These are phyloP conservation scores for Aristolochia californica DNA, from an alignment of 164 flowering plant genomes.

Conservation along the genomic window DNA sequence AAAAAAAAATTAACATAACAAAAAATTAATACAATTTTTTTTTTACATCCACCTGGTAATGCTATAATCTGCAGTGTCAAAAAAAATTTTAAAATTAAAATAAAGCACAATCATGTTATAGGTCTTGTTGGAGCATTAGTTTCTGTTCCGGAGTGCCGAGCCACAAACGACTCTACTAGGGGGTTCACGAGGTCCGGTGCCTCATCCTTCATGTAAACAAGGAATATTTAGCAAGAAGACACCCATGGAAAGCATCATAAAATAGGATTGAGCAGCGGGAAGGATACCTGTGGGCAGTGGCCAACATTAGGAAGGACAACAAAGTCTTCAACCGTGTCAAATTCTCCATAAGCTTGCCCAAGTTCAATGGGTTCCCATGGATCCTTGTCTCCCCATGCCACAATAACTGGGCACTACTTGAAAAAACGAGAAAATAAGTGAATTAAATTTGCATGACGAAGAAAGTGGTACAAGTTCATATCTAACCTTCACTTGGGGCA, in stretches of 20 bases:
- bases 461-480: not conserved
- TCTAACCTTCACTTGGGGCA: conserved; percentile 73
- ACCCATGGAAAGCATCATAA: not conserved
- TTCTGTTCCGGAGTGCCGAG: conserved; percentile 35
- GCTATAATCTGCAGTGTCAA: no score
- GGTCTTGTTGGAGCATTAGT: conserved; percentile 8
- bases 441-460: not conserved
- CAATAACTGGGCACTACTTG: conserved; percentile 76
- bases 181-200: conserved; percentile 92
- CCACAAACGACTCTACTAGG: conserved; percentile 68
- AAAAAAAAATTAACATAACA: no score
- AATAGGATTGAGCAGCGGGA: not conserved
- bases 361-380: conserved; percentile 96
- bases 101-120: conserved; percentile 6
- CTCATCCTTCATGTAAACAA: conserved; percentile 51
- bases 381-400: conserved; percentile 97
- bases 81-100: no score
- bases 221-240: not conserved
- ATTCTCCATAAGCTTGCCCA: conserved; percentile 62
- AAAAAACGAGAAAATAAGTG: conserved; percentile 2
- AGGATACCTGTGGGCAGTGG: conserved; percentile 88
- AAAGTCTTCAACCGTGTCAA: conserved; percentile 71
- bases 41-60: no score
- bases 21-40: no score
- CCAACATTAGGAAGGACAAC: conserved; percentile 82